Conservation (phyloP, 139 green algal genomes). For the Chlorella ohadii region DNA sequence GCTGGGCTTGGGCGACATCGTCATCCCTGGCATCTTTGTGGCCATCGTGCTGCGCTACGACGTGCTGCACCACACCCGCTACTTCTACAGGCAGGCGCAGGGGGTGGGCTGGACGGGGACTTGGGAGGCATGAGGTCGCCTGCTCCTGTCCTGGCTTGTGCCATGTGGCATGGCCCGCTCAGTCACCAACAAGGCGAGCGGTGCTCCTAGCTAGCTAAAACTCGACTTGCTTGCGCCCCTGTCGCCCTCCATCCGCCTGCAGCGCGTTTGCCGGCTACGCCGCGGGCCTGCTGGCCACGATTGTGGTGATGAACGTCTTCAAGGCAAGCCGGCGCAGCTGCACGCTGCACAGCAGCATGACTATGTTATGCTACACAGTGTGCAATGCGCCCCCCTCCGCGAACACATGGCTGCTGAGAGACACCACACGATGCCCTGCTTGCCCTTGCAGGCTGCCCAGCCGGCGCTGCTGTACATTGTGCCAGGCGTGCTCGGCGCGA, state of each 20-base stretch:
- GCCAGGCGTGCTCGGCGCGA: conserved; percentile 82
- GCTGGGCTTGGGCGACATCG: conserved; percentile 96
- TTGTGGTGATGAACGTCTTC: conserved; percentile 98
- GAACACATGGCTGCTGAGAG: no score
- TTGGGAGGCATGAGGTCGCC: not conserved
- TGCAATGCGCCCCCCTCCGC: no score
- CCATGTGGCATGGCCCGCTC: no score
- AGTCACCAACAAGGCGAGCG: no score
- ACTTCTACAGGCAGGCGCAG: conserved; percentile 46
- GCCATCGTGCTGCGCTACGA: conserved; percentile 96
- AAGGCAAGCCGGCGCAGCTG: conserved; percentile 46
- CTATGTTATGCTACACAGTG: not conserved
- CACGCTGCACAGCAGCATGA: not conserved
- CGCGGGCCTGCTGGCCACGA: conserved; percentile 85
- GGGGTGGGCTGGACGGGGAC: not conserved
- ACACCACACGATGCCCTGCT: no score
- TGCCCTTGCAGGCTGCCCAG: conserved; percentile 79
- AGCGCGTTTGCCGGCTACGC: conserved; percentile 88
- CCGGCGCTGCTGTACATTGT: conserved; percentile 99
- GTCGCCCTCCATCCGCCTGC: not conserved
- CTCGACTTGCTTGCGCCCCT: no score
- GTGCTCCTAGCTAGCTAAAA: no score
- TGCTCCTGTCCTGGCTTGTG: not conserved
- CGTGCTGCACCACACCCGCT: conserved; percentile 32
- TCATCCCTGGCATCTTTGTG: conserved; percentile 95